phyloP scores from a whole-genome alignment of 306 rosid genomes.

The Casuarina equisetifolia region DNA sequence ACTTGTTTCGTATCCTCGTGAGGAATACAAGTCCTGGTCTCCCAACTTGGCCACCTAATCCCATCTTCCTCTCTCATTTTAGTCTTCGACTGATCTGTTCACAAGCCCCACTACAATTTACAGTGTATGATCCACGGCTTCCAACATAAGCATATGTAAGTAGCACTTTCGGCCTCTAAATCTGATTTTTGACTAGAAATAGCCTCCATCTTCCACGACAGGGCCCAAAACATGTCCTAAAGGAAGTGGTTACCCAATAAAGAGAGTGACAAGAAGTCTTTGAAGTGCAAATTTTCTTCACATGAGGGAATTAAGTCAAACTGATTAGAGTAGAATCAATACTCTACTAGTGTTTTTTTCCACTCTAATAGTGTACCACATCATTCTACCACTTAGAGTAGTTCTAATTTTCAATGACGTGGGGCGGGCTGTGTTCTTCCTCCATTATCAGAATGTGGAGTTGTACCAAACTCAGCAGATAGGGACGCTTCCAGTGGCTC shows the following conservation, averaged over 20 bases:
- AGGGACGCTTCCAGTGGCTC: constrained; percentile 52
- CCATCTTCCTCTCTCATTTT: constrained; percentile 10
- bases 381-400: constrained; percentile 49
- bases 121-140: constrained; percentile 19
- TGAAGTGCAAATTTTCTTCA: constrained; percentile 7
- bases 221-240: constrained; percentile 21
- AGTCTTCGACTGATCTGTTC: not conserved
- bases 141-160: not conserved
- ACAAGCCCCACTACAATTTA: constrained; percentile 4
- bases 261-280: not conserved
- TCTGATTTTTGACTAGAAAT: constrained; percentile 27
- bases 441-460: constrained; percentile 35
- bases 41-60: constrained; percentile 14
- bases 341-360: constrained; percentile 4
- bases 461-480: constrained; percentile 41
- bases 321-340: not conserved
- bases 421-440: constrained; percentile 11
- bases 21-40: not conserved
- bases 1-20: not conserved
- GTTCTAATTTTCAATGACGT: constrained; percentile 24
- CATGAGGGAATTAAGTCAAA: constrained; percentile 24
- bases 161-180: constrained; percentile 35
- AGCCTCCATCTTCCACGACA: constrained; percentile 37
- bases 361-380: constrained; percentile 13
- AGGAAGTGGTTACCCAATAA: not conserved